These are phyloP conservation scores for Gamarada debralockiae DNA, from an alignment of 495 filamentous ascomycete genomes.

Conservation along the genomic window DNA sequence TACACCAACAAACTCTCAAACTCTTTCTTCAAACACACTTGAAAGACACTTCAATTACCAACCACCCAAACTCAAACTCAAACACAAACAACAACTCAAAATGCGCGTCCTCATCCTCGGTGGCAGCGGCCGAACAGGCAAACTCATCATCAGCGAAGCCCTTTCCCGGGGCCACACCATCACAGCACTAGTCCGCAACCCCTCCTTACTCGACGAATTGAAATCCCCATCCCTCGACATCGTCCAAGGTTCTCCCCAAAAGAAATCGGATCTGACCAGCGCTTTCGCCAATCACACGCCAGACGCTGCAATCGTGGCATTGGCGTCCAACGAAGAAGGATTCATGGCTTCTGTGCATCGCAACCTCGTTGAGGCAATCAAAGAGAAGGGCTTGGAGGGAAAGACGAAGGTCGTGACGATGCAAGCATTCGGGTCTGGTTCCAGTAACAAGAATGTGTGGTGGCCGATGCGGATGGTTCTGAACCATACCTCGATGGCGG, in stretches of 20 bases:
- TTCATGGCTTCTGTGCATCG: background rate
- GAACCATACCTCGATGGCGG: background rate
- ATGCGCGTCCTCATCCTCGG: conserved; percentile 40
- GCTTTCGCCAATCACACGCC: background rate
- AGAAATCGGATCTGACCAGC: background rate
- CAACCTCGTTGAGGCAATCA: background rate
- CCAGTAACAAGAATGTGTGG: background rate
- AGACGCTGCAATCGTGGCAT: background rate
- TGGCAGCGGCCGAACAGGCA: conserved; percentile 37
- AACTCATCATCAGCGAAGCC: conserved; percentile 32
- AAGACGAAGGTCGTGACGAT: background rate
- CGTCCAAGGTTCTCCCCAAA: background rate
- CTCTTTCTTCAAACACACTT: no score
- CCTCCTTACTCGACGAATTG: conserved; percentile 16
- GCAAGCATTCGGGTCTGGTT: background rate
- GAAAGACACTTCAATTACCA: no score
- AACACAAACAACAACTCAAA: no score
- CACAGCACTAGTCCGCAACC: conserved; percentile 36
- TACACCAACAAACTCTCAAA: no score
- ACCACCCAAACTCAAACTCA: no score
- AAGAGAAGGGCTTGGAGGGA: background rate
- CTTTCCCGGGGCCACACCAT: conserved; percentile 31
- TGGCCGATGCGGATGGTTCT: background rate
- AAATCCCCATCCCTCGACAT: background rate
- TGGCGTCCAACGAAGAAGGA: background rate